phyloP scores from a whole-genome alignment of 306 rosid genomes.

The Ammopiptanthus mongolicus region DNA sequence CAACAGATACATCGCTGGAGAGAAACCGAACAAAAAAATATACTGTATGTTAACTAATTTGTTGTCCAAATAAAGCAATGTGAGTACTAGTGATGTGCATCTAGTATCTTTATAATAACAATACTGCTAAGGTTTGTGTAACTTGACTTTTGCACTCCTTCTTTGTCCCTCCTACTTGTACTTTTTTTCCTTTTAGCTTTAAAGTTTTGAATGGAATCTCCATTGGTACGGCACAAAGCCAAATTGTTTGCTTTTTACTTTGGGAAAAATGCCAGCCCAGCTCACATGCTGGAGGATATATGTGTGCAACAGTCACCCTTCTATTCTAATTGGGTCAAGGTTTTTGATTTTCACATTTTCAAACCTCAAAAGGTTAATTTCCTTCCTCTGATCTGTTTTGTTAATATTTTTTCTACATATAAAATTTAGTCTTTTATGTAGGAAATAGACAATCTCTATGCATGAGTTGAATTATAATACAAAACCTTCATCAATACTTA shows the following conservation, averaged over 20 bases:
- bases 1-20: too few species aligned
- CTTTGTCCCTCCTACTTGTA: slow-evolving; percentile 3
- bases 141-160: slow-evolving; percentile 42
- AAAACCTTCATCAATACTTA: not conserved
- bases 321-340: slow-evolving; percentile 1
- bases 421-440: not conserved
- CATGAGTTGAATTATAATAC: not conserved
- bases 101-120: too few species aligned
- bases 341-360: slow-evolving; percentile 19
- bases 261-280: slow-evolving; percentile 39
- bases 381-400: not conserved
- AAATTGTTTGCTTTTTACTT: not conserved
- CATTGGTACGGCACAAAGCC: not conserved
- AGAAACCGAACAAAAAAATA: too few species aligned
- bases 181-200: not conserved
- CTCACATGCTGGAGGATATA: slow-evolving; percentile 18
- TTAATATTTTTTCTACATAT: not conserved
- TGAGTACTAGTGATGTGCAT: too few species aligned
- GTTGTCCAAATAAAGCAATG: too few species aligned
- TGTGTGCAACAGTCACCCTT: not conserved
- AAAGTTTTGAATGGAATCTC: slow-evolving; percentile 29
- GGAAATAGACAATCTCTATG: not conserved
- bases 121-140: slow-evolving; percentile 33
- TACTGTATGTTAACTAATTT: too few species aligned
- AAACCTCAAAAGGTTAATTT: slow-evolving; percentile 2